These are phyloP conservation scores for Pinus taeda DNA, from an alignment of 75 land plant genomes.

Conservation along the genomic window DNA sequence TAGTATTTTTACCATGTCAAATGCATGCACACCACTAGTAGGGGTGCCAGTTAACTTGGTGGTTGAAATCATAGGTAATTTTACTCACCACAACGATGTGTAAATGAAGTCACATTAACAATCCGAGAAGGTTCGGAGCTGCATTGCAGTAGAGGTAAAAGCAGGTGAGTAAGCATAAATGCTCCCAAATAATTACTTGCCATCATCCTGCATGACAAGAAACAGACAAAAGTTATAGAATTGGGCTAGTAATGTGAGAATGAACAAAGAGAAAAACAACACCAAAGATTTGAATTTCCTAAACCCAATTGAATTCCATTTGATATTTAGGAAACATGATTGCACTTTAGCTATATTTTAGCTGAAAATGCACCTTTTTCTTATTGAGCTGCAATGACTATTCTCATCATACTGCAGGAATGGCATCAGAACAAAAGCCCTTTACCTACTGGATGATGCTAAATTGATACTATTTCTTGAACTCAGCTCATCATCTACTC, in stretches of 20 bases:
- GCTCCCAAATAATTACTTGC: conserved; percentile 82
- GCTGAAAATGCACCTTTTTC: neutral
- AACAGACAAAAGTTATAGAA: neutral
- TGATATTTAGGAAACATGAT: neutral
- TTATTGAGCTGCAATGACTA: neutral
- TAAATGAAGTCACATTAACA: conserved; percentile 85
- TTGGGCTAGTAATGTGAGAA: neutral
- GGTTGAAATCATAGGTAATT: neutral
- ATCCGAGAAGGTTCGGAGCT: conserved; percentile 63
- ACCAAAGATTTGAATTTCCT: neutral
- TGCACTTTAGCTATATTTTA: neutral
- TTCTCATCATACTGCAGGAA: neutral
- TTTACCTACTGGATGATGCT: no score
- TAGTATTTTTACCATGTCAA: neutral
- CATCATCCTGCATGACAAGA: conserved; percentile 60
- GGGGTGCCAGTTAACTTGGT: neutral
- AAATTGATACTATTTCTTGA: neutral
- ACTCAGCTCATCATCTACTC: neutral
- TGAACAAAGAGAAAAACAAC: neutral
- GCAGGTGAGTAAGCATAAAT: conserved; percentile 55
- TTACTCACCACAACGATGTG: conserved; percentile 65
- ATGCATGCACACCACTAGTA: neutral
- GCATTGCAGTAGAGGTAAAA: conserved; percentile 71
- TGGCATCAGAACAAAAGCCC: neutral
- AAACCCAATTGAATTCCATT: neutral